Percentiles rank a stretch among this genome's conserved stretches.
phyloP scores from a whole-genome alignment of 2,329 filamentous ascomycete species.

The Trematosphaeria pertusa region DNA sequence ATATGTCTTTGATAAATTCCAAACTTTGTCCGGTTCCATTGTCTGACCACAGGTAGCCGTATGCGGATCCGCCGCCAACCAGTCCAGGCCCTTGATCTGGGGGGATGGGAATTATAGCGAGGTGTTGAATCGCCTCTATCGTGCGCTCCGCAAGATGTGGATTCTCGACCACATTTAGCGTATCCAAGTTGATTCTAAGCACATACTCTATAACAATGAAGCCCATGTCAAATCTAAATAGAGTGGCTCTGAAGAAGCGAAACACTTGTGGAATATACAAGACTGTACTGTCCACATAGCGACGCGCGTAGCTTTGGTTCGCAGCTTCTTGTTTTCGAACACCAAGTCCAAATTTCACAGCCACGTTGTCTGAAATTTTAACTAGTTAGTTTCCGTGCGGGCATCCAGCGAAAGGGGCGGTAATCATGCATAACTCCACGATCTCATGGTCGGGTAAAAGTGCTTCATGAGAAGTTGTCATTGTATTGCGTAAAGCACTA shows the following conservation, averaged over 20 bases:
- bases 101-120: slow-evolving; percentile 6
- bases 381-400: slow-evolving; percentile 6
- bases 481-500: no score
- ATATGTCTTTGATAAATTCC: slow-evolving; percentile 4
- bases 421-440: neutral
- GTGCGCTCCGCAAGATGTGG: slow-evolving; percentile 1
- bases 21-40: slow-evolving; percentile 5
- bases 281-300: slow-evolving; percentile 4
- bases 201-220: slow-evolving; percentile 16
- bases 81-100: slow-evolving; percentile 7
- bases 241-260: slow-evolving; percentile 3
- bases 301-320: slow-evolving; percentile 6
- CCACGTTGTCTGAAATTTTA: slow-evolving; percentile 5
- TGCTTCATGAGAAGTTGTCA: no score
- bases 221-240: neutral
- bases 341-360: slow-evolving; percentile 8
- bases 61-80: slow-evolving; percentile 1
- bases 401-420: slow-evolving; percentile 2
- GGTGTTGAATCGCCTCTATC: slow-evolving; percentile 8
- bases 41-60: slow-evolving; percentile 11
- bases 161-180: neutral
- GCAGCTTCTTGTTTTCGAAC: slow-evolving; percentile 7
- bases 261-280: slow-evolving; percentile 9
- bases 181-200: slow-evolving; percentile 3
- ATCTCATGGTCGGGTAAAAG: no score